These are phyloP conservation scores for Trichoderma endophyticum DNA, from an alignment of 2,329 filamentous ascomycete genomes.

Conservation along the genomic window DNA sequence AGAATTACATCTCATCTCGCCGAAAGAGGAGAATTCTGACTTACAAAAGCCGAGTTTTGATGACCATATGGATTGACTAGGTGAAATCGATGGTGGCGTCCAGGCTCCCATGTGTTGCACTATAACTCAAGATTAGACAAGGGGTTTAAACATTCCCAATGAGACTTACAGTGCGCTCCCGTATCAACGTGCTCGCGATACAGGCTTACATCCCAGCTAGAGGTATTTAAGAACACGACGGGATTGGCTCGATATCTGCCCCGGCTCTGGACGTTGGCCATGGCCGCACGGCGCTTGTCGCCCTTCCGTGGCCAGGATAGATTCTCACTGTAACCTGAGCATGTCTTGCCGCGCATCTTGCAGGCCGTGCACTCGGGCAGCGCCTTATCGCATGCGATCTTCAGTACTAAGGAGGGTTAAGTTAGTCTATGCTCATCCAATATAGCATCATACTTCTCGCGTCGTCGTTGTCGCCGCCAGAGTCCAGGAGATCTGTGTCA, in stretches of 20 bases:
- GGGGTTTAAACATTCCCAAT: neutral
- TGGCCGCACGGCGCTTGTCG: slow-evolving; percentile 11
- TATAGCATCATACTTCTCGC: neutral
- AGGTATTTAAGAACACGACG: slow-evolving; percentile 9
- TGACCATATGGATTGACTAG: neutral
- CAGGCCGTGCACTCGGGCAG: slow-evolving; percentile 14
- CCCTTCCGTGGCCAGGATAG: slow-evolving; percentile 18
- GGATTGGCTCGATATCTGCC: neutral
- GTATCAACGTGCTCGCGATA: slow-evolving; percentile 12
- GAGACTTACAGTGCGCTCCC: slow-evolving; percentile 4
- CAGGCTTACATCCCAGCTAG: slow-evolving; percentile 15
- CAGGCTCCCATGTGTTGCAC: slow-evolving; percentile 14
- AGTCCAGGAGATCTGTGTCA: neutral
- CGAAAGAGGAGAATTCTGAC: neutral
- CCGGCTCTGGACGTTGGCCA: slow-evolving; percentile 2
- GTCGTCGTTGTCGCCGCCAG: neutral
- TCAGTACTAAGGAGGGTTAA: slow-evolving; percentile 1
- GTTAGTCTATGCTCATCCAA: neutral
- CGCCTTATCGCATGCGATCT: slow-evolving; percentile 16
- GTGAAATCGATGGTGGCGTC: neutral
- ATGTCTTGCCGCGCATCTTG: slow-evolving; percentile 9
- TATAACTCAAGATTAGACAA: neutral
- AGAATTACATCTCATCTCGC: neutral
- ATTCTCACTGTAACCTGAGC: slow-evolving; percentile 16
- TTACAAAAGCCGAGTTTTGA: slow-evolving; percentile 2